Base-by-base conservation (phyloP, 2,329 filamentous ascomycete genomes). In the Alternaria hordeiaustralica region DNA sequence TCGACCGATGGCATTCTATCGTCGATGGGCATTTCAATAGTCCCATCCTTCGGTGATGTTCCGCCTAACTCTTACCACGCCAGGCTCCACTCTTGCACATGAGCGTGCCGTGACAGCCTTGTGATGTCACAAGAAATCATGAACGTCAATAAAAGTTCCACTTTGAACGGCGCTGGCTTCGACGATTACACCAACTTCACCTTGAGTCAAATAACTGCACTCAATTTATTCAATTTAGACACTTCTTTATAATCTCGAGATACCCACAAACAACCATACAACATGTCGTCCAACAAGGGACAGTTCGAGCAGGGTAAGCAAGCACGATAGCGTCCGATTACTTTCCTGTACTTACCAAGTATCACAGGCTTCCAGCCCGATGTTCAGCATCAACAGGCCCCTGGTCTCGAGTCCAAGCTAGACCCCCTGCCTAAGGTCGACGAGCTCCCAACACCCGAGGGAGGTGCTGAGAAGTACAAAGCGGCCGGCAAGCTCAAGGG, bases 401-500 rank as follows among this genome's bases (percentile, higher is more conserved):
- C 87, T 0, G 87, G 87, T 9, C 81, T 84, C 15, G 83, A 90
- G 66, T 78, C 82, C 26, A 79, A 87, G 18, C 83, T 93, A 82
- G 80, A 86, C 20, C 84, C 84, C 1, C 83, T 87, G 59, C 89
- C 91, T 2, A 82, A 87, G 47, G 88, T 87, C 60, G 88, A 90
- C 59, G 83, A 90, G 62, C 80, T 94, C 3, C 92, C 92, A 0
- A 89, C 88, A 6, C 85, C 87, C 18, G 87, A 91, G 62, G 90
- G 90, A 41, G 88, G 88, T 12, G 89, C 87, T 70, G 87, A 91
- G 72, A 86, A 86, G 51, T 95, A 96, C 82, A 89, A 89, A 75
- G 87, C 91, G 5, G 90, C 92, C 1, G 89, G 88, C 53, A 96
- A 96, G 81, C 87, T 96, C 7, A 80, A 87, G 72, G 92, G 89